Percentiles rank a stretch among this genome's conserved stretches.
These are phyloP conservation scores for Colletotrichum sansevieriae DNA, from an alignment of 2,329 filamentous ascomycete genomes.

Conservation along the genomic window DNA sequence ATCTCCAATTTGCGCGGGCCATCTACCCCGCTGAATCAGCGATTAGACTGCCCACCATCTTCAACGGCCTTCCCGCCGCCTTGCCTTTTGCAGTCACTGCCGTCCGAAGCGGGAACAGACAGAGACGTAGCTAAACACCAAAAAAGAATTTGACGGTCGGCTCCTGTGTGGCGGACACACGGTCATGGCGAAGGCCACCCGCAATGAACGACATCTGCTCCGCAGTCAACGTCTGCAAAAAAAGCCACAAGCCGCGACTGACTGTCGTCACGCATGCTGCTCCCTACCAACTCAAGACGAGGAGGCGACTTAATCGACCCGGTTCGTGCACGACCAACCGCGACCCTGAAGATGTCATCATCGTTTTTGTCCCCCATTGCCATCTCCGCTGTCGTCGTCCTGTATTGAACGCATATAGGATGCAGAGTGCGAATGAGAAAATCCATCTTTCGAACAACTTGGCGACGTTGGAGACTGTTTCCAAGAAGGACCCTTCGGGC, in stretches of 20 bases:
- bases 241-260: background rate
- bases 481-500: constrained; percentile 11
- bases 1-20: constrained; percentile 37
- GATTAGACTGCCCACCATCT: constrained; percentile 39
- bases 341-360: no score
- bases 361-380: no score
- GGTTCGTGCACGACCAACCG: no score
- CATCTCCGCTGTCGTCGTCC: no score
- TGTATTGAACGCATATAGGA: no score
- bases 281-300: constrained; percentile 12
- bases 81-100: constrained; percentile 32
- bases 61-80: constrained; percentile 40
- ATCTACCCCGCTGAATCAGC: constrained; percentile 42
- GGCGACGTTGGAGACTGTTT: background rate
- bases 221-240: constrained; percentile 6
- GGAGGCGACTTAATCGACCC: no score
- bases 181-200: constrained; percentile 20
- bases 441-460: no score
- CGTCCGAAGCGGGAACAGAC: constrained; percentile 27
- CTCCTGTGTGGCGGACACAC: constrained; percentile 9
- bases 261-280: constrained; percentile 23
- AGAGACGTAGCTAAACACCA: constrained; percentile 17
- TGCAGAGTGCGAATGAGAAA: no score
- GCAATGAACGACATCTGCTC: constrained; percentile 27
- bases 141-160: constrained; percentile 18